Evolutionary conservation across 495 filamentous ascomycete species (phyloP).

Genomic region (Aspergillus kassunensis): DNA sequence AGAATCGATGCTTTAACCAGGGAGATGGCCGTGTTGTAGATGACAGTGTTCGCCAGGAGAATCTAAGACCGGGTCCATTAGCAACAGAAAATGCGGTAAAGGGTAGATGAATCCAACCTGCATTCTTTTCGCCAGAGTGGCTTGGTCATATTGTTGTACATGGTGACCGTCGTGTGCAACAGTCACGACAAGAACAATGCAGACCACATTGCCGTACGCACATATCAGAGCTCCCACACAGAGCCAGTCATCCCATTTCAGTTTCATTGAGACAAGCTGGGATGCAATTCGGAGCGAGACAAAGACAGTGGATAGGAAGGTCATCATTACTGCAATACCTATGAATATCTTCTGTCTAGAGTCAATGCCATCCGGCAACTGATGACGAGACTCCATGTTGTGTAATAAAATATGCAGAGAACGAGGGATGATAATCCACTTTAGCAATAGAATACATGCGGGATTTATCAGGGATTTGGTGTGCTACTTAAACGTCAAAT

Average conservation of each 20-base stretch:
- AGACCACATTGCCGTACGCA: not conserved
- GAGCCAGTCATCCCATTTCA: not conserved
- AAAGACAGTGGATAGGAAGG: not conserved
- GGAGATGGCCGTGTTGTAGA: not conserved
- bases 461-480: no score
- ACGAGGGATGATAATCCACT: no score
- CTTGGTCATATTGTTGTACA: not conserved
- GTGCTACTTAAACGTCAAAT: no score
- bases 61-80: not conserved
- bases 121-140: not conserved
- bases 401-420: no score
- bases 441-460: no score
- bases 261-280: not conserved
- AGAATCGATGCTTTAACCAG: not conserved
- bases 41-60: not conserved
- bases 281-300: not conserved
- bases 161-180: not conserved
- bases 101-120: not conserved
- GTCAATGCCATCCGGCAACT: not conserved
- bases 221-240: not conserved
- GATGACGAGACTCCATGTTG: no score
- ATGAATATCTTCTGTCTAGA: not conserved
- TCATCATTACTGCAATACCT: not conserved
- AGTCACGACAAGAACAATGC: not conserved
- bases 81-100: not conserved